Evolutionary conservation across 1,139 yeast species (phyloP).

Genomic region (Protomyces inouyei): DNA sequence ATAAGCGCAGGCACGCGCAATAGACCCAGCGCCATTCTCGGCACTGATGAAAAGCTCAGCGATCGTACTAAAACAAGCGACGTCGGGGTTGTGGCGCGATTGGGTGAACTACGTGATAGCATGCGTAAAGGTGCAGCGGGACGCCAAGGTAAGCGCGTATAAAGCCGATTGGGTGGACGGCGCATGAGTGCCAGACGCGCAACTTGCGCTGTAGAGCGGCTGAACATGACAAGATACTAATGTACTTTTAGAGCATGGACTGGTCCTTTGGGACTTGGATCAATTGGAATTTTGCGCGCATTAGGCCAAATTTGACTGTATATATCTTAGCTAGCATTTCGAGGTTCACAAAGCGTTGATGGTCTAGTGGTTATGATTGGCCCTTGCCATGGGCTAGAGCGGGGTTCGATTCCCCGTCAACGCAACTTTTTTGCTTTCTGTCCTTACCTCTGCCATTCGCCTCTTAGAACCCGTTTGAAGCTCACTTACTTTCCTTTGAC

Average conservation of each 20-base stretch:
- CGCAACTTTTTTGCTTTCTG: neutral
- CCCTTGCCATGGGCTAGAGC: constrained; percentile 4
- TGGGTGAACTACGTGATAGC: constrained; percentile 1
- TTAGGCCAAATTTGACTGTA: neutral
- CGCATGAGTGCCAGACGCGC: constrained; percentile 13
- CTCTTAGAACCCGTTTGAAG: neutral
- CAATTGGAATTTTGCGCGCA: too few species aligned
- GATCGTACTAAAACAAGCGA: neutral
- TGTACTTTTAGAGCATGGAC: too few species aligned
- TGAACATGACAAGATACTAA: neutral
- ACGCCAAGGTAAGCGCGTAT: constrained; percentile 7
- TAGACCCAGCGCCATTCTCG: constrained; percentile 54
- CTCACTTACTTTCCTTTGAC: too few species aligned
- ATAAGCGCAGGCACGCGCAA: constrained; percentile 69
- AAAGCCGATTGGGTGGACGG: constrained; percentile 2
- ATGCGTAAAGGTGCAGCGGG: neutral
- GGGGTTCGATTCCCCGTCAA: constrained; percentile 3
- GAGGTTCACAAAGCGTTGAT: neutral
- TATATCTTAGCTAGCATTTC: neutral
- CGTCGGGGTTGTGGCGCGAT: neutral
- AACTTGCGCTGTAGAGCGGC: neutral
- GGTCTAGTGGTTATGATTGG: constrained; percentile 2
- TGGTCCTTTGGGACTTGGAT: too few species aligned
- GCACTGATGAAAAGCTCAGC: constrained; percentile 34
- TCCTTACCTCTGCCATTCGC: neutral